Evolutionary conservation across 352 stramenopile genomes (phyloP).

Genomic region (Globisporangium parvum): DNA sequence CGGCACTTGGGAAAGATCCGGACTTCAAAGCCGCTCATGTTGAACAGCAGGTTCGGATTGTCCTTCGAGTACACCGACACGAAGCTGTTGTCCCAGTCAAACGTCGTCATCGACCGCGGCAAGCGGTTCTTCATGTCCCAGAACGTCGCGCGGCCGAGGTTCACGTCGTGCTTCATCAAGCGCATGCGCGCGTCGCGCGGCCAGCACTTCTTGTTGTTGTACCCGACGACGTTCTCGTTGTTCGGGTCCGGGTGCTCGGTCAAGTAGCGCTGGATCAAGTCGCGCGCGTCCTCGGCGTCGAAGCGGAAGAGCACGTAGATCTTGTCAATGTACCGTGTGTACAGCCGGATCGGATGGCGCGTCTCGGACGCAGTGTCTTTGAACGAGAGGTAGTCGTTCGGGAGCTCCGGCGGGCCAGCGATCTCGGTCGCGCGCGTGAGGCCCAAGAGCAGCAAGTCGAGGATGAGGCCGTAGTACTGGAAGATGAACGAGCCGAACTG

Average conservation of each 20-base stretch:
- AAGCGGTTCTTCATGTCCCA: slow-evolving; percentile 99
- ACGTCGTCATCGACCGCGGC: slow-evolving; percentile 96
- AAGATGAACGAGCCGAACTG: slow-evolving; percentile 97
- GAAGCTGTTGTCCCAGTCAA: slow-evolving; percentile 99
- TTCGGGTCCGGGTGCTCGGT: slow-evolving; percentile 99
- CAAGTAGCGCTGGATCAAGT: slow-evolving; percentile 99
- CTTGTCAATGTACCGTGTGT: slow-evolving; percentile 99
- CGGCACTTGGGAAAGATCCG: slow-evolving; percentile 91
- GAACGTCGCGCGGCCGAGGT: slow-evolving; percentile 98
- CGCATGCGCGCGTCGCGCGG: slow-evolving; percentile 98
- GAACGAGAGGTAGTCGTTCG: slow-evolving; percentile 99
- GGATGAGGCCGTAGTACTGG: slow-evolving; percentile 99
- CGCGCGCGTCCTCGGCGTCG: slow-evolving; percentile 95
- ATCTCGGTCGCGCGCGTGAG: slow-evolving; percentile 98
- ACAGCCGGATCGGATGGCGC: slow-evolving; percentile 98
- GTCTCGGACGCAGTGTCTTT: slow-evolving; percentile 97
- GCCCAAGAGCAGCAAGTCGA: slow-evolving; percentile 97
- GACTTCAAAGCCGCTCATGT: slow-evolving; percentile 99
- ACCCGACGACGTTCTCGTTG: slow-evolving; percentile 99
- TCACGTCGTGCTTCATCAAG: slow-evolving; percentile 99
- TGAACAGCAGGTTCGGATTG: slow-evolving; percentile 99
- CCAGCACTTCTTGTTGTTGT: slow-evolving; percentile 99
- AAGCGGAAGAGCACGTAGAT: slow-evolving; percentile 99
- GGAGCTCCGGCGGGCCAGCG: slow-evolving; percentile 94
- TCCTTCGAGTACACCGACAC: slow-evolving; percentile 99